A percentile compares a stretch with the other conserved stretches of the same genome.
Conservation (phyloP, 148 eudicot genomes). For the Rhododendron kiyosumense region DNA sequence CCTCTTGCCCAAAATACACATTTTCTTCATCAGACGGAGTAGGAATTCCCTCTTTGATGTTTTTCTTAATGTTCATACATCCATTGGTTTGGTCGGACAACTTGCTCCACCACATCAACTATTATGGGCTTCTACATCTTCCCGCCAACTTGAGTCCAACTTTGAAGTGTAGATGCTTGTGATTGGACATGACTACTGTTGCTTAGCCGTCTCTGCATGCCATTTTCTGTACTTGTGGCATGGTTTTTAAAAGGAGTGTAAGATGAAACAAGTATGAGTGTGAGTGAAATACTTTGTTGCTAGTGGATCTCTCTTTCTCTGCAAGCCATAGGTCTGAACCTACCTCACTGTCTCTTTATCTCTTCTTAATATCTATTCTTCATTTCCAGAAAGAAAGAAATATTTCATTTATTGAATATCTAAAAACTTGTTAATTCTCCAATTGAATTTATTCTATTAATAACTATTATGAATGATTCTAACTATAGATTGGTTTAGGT, state of each 20-base stretch:
- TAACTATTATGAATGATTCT: not conserved
- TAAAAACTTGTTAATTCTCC: not conserved
- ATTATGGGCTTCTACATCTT: not conserved
- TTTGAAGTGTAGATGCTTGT: not conserved
- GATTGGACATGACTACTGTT: not conserved
- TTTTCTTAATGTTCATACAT: not conserved
- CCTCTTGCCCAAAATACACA: not conserved
- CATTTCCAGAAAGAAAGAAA: not conserved
- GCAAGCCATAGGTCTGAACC: not conserved
- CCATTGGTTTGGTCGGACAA: not conserved
- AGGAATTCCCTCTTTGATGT: not conserved
- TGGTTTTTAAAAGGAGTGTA: not conserved
- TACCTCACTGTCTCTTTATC: not conserved
- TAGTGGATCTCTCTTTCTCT: not conserved
- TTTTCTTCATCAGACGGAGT: not conserved
- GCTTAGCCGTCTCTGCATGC: not conserved
- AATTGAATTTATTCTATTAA: not conserved
- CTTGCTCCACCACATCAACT: not conserved
- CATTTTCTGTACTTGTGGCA: not conserved
- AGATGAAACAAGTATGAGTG: not conserved
- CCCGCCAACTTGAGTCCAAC: not conserved
- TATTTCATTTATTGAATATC: not conserved
- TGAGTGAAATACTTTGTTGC: conserved; percentile 5
- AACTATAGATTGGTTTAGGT: not conserved
- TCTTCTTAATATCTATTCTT: not conserved